Conservation (phyloP, 2,329 filamentous ascomycete species). For the Fusarium sarcochroum region DNA sequence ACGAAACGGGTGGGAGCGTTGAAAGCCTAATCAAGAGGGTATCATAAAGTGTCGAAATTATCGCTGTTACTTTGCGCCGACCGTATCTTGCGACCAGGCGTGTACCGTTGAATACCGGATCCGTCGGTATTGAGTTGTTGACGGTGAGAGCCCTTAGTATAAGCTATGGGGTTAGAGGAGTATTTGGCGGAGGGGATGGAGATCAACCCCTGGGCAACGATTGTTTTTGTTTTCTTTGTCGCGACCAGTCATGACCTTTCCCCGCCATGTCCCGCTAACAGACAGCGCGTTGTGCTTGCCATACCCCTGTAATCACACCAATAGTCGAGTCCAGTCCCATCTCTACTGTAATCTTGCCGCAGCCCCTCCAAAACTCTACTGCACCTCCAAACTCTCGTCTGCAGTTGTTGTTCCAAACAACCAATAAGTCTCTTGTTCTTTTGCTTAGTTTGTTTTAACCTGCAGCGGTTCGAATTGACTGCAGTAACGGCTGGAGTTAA, state of each 20-base stretch:
- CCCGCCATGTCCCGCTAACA: slow-evolving; percentile 47
- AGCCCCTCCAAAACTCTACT: slow-evolving; percentile 44
- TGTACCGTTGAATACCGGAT: slow-evolving; percentile 33
- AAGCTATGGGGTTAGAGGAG: slow-evolving; percentile 28
- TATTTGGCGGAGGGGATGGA: slow-evolving; percentile 35
- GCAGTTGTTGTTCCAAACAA: slow-evolving; percentile 7
- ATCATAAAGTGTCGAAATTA: slow-evolving; percentile 23
- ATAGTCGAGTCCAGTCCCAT: slow-evolving; percentile 9
- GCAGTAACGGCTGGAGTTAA: neutral
- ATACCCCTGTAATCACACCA: slow-evolving; percentile 44
- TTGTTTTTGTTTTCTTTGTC: slow-evolving; percentile 55
- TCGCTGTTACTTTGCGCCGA: slow-evolving; percentile 11
- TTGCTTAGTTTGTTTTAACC: slow-evolving; percentile 7
- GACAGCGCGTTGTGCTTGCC: slow-evolving; percentile 36
- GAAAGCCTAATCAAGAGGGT: slow-evolving; percentile 28
- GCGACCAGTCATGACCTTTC: slow-evolving; percentile 43
- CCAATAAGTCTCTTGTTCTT: slow-evolving; percentile 19
- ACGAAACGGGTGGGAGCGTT: slow-evolving; percentile 22
- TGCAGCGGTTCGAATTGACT: slow-evolving; percentile 2
- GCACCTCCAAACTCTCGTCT: slow-evolving; percentile 17
- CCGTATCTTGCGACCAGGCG: slow-evolving; percentile 23
- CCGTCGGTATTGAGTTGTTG: slow-evolving; percentile 36
- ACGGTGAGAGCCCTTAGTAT: slow-evolving; percentile 27
- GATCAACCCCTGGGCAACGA: slow-evolving; percentile 44
- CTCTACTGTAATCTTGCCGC: slow-evolving; percentile 9